These are phyloP conservation scores for Phytophthora foliorum DNA, from an alignment of 352 stramenopile species.

Conservation along the genomic window DNA sequence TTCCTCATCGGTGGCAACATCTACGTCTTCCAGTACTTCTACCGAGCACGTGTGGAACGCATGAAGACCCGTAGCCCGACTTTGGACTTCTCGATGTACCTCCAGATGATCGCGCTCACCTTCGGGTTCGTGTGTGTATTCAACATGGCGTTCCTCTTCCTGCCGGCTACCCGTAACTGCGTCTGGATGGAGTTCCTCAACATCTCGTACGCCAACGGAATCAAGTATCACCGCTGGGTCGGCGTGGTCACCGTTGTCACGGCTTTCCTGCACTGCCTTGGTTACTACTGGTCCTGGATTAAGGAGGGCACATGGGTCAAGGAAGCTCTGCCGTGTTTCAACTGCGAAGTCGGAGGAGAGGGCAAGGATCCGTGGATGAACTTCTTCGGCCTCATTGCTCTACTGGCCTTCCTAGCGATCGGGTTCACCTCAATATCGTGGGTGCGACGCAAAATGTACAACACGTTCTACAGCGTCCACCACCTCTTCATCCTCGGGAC, in stretches of 20 bases:
- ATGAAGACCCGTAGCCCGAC: constrained; percentile 3
- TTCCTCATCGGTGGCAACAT: constrained; percentile 42
- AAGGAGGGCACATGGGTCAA: constrained; percentile 30
- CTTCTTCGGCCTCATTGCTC: constrained; percentile 52
- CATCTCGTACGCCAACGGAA: constrained; percentile 59
- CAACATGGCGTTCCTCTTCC: constrained; percentile 64
- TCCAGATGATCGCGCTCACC: constrained; percentile 41
- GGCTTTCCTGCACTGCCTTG: constrained; percentile 41
- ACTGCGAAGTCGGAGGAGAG: constrained; percentile 40
- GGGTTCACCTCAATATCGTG: constrained; percentile 49
- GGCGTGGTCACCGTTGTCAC: constrained; percentile 46
- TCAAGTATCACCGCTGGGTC: constrained; percentile 69
- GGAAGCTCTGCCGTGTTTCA: constrained; percentile 51
- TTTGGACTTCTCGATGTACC: constrained; percentile 32
- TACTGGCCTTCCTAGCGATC: constrained; percentile 54
- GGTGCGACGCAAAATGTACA: constrained; percentile 53
- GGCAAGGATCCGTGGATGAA: constrained; percentile 58
- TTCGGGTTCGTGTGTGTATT: constrained; percentile 53
- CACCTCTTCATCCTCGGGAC: constrained; percentile 59
- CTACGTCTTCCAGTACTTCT: constrained; percentile 39
- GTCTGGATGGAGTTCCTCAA: constrained; percentile 72
- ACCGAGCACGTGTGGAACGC: constrained; percentile 4
- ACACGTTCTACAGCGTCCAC: constrained; percentile 56
- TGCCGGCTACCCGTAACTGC: constrained; percentile 52
- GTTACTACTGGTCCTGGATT: constrained; percentile 47